Conservation (phyloP, 345 rosid genomes). For the Moringa oleifera region DNA sequence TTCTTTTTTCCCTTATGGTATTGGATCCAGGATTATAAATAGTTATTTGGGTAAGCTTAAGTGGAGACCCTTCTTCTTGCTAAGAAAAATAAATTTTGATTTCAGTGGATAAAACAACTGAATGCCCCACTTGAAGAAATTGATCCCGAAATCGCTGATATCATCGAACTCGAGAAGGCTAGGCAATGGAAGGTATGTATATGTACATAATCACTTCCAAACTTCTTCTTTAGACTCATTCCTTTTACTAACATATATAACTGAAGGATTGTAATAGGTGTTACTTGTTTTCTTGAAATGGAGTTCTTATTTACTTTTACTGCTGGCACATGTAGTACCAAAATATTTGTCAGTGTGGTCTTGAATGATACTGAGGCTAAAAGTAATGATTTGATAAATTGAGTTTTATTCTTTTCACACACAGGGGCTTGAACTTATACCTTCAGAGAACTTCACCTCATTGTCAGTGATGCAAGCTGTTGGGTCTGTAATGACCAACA, state of each 20-base stretch:
- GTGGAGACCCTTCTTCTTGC: too few relatives aligned
- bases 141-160: conserved; percentile 87
- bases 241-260: too few relatives aligned
- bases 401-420: conserved; percentile 1
- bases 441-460: conserved; percentile 95
- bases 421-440: conserved; percentile 90
- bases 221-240: too few relatives aligned
- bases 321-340: too few relatives aligned
- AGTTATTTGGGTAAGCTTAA: too few relatives aligned
- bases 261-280: background rate
- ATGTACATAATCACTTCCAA: background rate
- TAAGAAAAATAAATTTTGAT: background rate
- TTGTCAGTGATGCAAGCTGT: conserved; percentile 95
- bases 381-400: background rate
- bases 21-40: conserved; percentile 9
- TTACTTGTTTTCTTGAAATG: background rate
- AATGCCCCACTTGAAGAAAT: conserved; percentile 73
- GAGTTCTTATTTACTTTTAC: too few relatives aligned
- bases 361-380: background rate
- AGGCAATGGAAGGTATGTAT: conserved; percentile 90
- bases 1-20: conserved; percentile 3
- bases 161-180: conserved; percentile 94
- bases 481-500: conserved; percentile 95
- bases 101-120: conserved; percentile 82
- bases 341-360: background rate